Evolutionary conservation across 2,329 filamentous ascomycete species (phyloP).

Genomic region (Ceratocystis lukuohia): DNA sequence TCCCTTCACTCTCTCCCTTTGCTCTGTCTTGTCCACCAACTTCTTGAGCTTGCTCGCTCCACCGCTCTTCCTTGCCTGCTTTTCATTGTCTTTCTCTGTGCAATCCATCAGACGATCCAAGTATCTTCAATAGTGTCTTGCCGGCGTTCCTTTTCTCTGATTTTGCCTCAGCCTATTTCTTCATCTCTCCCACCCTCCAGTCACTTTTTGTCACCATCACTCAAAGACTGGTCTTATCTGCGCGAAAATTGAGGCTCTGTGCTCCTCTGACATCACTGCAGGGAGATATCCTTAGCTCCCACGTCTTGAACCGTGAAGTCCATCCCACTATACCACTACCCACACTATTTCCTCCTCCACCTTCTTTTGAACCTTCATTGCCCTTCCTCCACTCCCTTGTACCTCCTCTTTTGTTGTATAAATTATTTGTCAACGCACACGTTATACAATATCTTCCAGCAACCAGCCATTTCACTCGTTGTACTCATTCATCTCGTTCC

Average conservation of each 20-base stretch:
- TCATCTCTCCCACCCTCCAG: neutral
- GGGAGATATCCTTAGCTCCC: neutral
- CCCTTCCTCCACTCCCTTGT: neutral
- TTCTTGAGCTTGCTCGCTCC: neutral
- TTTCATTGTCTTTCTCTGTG: neutral
- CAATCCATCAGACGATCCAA: neutral
- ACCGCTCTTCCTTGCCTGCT: neutral
- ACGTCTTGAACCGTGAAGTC: neutral
- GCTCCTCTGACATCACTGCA: conserved; percentile 11
- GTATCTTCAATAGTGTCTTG: neutral
- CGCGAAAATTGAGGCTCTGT: conserved; percentile 2
- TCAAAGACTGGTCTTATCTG: neutral
- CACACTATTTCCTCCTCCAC: neutral
- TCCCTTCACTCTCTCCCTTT: neutral
- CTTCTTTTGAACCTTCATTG: neutral
- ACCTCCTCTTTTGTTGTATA: conserved; percentile 1
- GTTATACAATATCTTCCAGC: too few relatives aligned
- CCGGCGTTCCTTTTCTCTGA: neutral
- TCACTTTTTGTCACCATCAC: neutral
- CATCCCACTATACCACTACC: neutral
- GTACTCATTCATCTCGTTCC: neutral
- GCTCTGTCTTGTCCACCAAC: neutral
- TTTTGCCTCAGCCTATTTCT: neutral
- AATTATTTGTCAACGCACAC: neutral
- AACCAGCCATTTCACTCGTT: neutral